A percentile compares a stretch with the other conserved stretches of the same genome.
Conservation (phyloP, 2,329 filamentous ascomycete species). For the Sporothrix globosa region DNA sequence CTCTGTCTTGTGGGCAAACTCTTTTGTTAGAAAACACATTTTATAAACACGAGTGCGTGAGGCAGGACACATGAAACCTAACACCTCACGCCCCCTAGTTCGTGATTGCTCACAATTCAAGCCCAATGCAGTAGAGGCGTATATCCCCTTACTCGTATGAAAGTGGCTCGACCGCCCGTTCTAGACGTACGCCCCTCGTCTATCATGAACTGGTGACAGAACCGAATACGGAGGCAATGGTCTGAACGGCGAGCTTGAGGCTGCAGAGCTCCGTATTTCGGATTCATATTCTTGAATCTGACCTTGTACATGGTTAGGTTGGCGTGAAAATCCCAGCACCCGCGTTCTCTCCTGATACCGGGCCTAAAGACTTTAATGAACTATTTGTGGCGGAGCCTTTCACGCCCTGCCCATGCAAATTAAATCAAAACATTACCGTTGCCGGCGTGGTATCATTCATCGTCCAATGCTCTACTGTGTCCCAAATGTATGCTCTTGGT, state of each 20-base stretch:
- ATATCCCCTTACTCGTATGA: neutral
- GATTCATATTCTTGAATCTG: too few relatives aligned
- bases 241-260: neutral
- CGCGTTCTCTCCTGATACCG: too few relatives aligned
- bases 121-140: neutral
- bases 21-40: neutral
- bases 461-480: neutral
- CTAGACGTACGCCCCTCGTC: neutral
- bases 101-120: neutral
- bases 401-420: neutral
- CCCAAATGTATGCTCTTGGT: neutral
- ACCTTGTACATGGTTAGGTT: too few relatives aligned
- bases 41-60: too few relatives aligned
- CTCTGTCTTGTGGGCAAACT: neutral
- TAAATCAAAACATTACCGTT: conserved; percentile 16
- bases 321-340: too few relatives aligned
- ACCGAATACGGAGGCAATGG: neutral
- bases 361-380: too few relatives aligned
- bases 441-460: conserved; percentile 30
- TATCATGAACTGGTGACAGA: neutral
- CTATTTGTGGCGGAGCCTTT: too few relatives aligned
- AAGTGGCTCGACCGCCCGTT: neutral
- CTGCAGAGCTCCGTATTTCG: neutral
- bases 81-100: neutral
- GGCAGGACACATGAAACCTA: neutral